A percentile compares a stretch with the other conserved stretches of the same genome.
phyloP scores from a whole-genome alignment of 148 eudicot species.

The Talinum fruticosum region DNA sequence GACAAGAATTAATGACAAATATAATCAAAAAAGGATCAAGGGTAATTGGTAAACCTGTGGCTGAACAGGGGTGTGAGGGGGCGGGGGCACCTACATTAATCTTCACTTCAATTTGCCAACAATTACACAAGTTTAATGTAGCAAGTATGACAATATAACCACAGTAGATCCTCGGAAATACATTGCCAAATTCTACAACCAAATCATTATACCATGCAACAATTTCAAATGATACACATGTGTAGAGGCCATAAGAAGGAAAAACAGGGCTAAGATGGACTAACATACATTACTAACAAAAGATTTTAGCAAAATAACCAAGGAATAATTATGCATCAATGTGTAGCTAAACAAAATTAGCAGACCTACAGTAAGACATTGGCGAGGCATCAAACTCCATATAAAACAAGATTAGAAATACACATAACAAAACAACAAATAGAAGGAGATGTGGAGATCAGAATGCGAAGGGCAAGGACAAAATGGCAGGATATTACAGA shows the following conservation, averaged over 20 bases:
- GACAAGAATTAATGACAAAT: not conserved
- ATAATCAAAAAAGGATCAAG: no score
- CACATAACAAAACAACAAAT: not conserved
- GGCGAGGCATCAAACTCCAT: not conserved
- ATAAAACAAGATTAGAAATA: no score
- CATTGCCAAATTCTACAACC: not conserved
- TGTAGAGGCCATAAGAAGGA: not conserved
- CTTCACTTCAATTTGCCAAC: not conserved
- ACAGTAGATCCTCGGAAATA: not conserved
- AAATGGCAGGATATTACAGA: constrained; percentile 29
- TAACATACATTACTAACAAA: not conserved
- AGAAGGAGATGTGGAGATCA: constrained; percentile 15
- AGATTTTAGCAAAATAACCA: not conserved
- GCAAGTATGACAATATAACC: not conserved
- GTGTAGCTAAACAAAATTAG: not conserved
- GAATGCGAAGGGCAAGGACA: constrained; percentile 19
- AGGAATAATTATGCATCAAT: not conserved
- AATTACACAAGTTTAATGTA: not conserved
- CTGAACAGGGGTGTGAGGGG: not conserved
- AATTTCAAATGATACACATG: not conserved
- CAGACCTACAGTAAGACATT: not conserved
- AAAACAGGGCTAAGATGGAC: not conserved
- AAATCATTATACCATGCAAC: not conserved
- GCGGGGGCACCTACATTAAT: not conserved
- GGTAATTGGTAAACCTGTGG: not conserved